A percentile compares a stretch with the other conserved stretches of the same genome.
phyloP scores from a whole-genome alignment of 2,329 filamentous ascomycete genomes.

The Verticillium zaregamsianum region DNA sequence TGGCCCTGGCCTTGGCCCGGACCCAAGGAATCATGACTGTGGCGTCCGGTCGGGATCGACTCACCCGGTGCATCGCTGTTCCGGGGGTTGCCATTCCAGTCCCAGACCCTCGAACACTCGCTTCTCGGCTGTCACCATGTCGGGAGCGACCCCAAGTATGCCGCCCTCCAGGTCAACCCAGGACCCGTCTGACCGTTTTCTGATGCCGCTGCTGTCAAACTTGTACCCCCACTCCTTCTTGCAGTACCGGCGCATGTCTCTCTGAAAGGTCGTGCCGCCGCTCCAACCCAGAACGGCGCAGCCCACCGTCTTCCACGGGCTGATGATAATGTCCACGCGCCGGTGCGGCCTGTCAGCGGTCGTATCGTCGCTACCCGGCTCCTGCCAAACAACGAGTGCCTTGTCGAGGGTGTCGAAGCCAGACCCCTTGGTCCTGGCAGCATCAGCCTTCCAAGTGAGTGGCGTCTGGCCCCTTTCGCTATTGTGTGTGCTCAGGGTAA shows the following conservation, averaged over 20 bases:
- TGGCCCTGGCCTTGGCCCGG: neutral
- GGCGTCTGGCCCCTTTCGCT: slow-evolving; percentile 67
- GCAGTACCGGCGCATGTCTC: slow-evolving; percentile 78
- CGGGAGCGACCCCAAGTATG: slow-evolving; percentile 41
- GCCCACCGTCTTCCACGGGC: slow-evolving; percentile 82
- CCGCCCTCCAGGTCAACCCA: slow-evolving; percentile 70
- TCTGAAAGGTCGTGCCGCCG: slow-evolving; percentile 83
- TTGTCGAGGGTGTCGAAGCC: slow-evolving; percentile 91
- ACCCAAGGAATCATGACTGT: neutral
- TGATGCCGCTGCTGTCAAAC: slow-evolving; percentile 86
- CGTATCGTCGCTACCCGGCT: slow-evolving; percentile 37
- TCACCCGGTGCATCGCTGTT: slow-evolving; percentile 65
- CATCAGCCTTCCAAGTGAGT: slow-evolving; percentile 46
- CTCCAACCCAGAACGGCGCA: slow-evolving; percentile 88
- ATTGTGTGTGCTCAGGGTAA: slow-evolving; percentile 65
- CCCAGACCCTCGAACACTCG: slow-evolving; percentile 75
- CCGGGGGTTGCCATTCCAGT: slow-evolving; percentile 61
- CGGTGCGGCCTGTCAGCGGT: slow-evolving; percentile 52
- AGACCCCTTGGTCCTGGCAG: slow-evolving; percentile 27
- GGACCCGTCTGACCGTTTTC: slow-evolving; percentile 59
- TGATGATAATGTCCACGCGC: slow-evolving; percentile 87
- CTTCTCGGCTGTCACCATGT: slow-evolving; percentile 71
- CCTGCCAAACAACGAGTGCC: slow-evolving; percentile 87
- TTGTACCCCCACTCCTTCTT: slow-evolving; percentile 70
- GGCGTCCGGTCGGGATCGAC: neutral